A percentile compares a stretch with the other conserved stretches of the same genome.
Conservation (phyloP, 306 rosid genomes). For the Urtica urens region DNA sequence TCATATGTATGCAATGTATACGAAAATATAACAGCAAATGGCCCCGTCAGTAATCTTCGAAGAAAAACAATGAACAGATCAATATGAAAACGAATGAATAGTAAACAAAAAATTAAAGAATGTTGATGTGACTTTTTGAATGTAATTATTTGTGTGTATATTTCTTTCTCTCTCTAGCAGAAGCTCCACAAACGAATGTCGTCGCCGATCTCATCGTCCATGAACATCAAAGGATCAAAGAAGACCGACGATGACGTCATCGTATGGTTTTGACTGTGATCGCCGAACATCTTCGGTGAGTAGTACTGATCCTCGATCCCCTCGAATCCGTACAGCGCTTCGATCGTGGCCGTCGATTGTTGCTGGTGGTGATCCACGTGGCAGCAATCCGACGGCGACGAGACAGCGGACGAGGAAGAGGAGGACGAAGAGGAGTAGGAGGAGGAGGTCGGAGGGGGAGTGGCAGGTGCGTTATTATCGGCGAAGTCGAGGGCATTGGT, state of each 20-base stretch:
- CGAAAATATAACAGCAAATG: conserved; percentile 7
- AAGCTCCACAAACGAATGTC: conserved; percentile 84
- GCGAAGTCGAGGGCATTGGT: background rate
- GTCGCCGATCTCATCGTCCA: conserved; percentile 61
- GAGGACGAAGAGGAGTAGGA: conserved; percentile 29
- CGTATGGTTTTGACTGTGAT: conserved; percentile 42
- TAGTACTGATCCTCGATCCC: background rate
- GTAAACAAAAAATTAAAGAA: background rate
- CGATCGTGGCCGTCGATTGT: conserved; percentile 41
- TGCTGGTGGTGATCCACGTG: conserved; percentile 9
- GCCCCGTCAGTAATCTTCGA: conserved; percentile 45
- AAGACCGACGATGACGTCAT: conserved; percentile 37
- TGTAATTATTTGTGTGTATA: background rate
- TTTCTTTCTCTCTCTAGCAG: conserved; percentile 31
- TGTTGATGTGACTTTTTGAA: background rate
- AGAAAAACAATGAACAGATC: conserved; percentile 19
- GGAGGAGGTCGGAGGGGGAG: conserved; percentile 1
- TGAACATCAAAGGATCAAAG: conserved; percentile 41
- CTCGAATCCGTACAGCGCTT: conserved; percentile 40
- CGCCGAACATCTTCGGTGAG: conserved; percentile 47
- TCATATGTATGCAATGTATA: background rate
- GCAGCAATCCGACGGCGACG: conserved; percentile 19
- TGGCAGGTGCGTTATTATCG: conserved; percentile 15
- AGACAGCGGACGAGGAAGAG: conserved; percentile 36
- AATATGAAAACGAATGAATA: conserved; percentile 29